Percentiles rank a stretch among this genome's conserved stretches.
Evolutionary conservation across 1,284 basidiomycete genomes (phyloP).

Genomic region (Bjerkandera adusta): DNA sequence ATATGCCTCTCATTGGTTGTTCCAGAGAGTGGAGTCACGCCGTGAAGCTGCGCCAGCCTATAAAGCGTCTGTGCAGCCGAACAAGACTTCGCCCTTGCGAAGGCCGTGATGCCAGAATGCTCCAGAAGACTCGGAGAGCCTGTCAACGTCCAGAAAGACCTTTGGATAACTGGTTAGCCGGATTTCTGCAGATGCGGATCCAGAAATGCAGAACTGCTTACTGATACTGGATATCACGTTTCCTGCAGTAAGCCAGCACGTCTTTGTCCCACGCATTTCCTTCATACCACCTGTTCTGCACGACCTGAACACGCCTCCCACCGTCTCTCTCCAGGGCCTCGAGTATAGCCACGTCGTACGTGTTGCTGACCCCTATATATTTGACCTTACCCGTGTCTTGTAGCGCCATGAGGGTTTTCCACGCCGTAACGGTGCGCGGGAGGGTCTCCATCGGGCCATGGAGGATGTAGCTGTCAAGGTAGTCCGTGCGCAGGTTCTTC

Average conservation of each 20-base stretch:
- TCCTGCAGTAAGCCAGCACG: constrained; percentile 53
- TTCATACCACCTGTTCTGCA: constrained; percentile 84
- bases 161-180: constrained; percentile 28
- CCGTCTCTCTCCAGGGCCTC: constrained; percentile 50
- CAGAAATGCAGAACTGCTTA: constrained; percentile 34
- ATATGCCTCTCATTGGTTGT: constrained; percentile 66
- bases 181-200: constrained; percentile 2
- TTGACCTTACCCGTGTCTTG: constrained; percentile 63
- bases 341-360: constrained; percentile 62
- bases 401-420: constrained; percentile 55
- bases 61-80: constrained; percentile 69
- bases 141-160: constrained; percentile 85
- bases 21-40: constrained; percentile 65
- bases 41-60: constrained; percentile 59
- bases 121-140: constrained; percentile 65
- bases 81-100: constrained; percentile 46
- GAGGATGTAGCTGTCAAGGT: constrained; percentile 73
- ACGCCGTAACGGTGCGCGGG: constrained; percentile 63
- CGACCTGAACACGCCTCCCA: constrained; percentile 54
- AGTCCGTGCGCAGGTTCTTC: constrained; percentile 62
- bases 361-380: constrained; percentile 74
- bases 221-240: constrained; percentile 70
- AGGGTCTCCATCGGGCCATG: constrained; percentile 69
- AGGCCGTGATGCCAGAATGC: constrained; percentile 42
- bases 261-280: constrained; percentile 73